Evolutionary conservation across 345 rosid species (phyloP).

Genomic region (Boechera stricta): DNA sequence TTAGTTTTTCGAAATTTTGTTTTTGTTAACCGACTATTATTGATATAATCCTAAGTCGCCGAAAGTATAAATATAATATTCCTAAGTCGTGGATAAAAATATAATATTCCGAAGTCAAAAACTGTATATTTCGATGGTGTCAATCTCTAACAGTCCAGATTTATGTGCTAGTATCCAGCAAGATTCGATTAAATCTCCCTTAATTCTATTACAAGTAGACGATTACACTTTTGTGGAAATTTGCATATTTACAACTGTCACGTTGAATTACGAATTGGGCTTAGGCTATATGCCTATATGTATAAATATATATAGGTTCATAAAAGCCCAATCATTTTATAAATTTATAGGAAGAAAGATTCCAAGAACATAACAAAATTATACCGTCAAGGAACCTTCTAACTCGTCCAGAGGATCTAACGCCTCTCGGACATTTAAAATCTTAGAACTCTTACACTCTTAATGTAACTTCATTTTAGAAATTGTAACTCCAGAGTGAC

Average conservation of each 20-base stretch:
- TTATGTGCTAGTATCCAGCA: background rate
- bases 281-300: background rate
- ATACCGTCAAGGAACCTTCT: constrained; percentile 28
- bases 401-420: background rate
- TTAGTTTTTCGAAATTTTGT: background rate
- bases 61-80: background rate
- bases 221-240: background rate
- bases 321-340: constrained; percentile 29
- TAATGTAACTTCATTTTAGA: background rate
- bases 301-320: background rate
- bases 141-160: background rate
- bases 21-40: background rate
- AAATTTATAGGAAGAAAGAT: background rate
- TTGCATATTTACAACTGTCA: background rate
- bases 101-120: background rate
- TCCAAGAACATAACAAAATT: constrained; percentile 22
- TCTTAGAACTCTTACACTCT: background rate
- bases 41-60: background rate
- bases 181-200: background rate
- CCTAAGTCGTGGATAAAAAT: background rate
- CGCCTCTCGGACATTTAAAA: background rate
- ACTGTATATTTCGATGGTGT: background rate
- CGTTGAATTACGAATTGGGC: constrained; percentile 2
- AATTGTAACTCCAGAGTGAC: constrained; percentile 53
- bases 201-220: background rate